Evolutionary conservation across 2,329 filamentous ascomycete species (phyloP).

Genomic region (Xylariales sp.): DNA sequence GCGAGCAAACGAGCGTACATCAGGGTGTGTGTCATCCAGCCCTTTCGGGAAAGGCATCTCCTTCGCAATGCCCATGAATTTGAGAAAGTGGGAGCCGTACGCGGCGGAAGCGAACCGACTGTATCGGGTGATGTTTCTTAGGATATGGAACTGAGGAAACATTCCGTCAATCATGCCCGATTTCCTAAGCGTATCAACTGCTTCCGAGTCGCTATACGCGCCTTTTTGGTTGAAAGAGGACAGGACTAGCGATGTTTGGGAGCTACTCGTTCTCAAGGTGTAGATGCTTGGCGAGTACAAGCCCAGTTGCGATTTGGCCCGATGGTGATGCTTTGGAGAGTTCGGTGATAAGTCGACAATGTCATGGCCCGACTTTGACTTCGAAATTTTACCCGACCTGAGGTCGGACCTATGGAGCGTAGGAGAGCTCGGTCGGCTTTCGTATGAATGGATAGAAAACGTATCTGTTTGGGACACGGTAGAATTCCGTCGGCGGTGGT

Average conservation of each 20-base stretch:
- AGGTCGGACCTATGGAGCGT: slow-evolving; percentile 10
- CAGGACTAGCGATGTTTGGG: slow-evolving; percentile 48
- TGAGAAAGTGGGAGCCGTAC: slow-evolving; percentile 60
- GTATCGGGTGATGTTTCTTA: slow-evolving; percentile 59
- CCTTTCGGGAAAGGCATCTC: slow-evolving; percentile 38
- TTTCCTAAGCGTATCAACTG: slow-evolving; percentile 42
- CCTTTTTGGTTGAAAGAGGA: slow-evolving; percentile 45
- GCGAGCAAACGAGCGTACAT: slow-evolving; percentile 59
- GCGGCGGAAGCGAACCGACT: slow-evolving; percentile 64
- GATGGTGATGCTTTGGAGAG: slow-evolving; percentile 24
- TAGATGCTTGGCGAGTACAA: slow-evolving; percentile 51
- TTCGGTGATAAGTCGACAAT: slow-evolving; percentile 9
- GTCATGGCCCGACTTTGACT: slow-evolving; percentile 14
- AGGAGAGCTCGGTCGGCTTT: slow-evolving; percentile 40
- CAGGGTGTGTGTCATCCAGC: slow-evolving; percentile 48
- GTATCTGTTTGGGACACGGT: slow-evolving; percentile 52
- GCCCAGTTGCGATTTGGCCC: slow-evolving; percentile 25
- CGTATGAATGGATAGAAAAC: slow-evolving; percentile 45
- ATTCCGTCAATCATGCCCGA: slow-evolving; percentile 53
- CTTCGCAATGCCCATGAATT: slow-evolving; percentile 56
- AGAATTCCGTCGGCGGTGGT: slow-evolving; percentile 48
- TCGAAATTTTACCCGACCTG: too few relatives aligned
- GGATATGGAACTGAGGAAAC: slow-evolving; percentile 55
- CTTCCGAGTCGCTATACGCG: slow-evolving; percentile 42
- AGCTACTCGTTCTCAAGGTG: slow-evolving; percentile 53